phyloP scores from a whole-genome alignment of 306 rosid genomes.

The Cucurbita maxima region DNA sequence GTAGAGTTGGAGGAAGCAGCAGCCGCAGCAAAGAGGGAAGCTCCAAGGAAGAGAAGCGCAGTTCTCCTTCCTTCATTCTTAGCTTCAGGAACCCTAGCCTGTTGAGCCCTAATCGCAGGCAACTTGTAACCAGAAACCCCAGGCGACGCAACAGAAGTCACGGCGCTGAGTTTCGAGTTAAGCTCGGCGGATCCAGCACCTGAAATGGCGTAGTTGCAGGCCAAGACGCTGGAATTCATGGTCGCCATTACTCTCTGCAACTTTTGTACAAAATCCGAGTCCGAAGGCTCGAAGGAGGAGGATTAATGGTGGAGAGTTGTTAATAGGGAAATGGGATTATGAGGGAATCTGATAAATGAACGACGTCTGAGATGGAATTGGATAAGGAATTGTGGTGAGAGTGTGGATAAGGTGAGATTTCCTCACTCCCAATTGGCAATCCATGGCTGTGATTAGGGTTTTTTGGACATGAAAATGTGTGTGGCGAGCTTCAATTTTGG shows the following conservation, averaged over 20 bases:
- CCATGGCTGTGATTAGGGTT: constrained; percentile 6
- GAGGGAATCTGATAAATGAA: constrained; percentile 8
- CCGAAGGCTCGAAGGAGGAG: neutral
- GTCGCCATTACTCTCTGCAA: constrained; percentile 42
- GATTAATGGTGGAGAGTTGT: constrained; percentile 3
- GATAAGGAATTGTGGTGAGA: constrained; percentile 42
- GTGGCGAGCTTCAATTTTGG: constrained; percentile 14
- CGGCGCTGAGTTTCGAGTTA: constrained; percentile 27
- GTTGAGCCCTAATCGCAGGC: constrained; percentile 53
- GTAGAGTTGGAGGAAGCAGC: constrained; percentile 26
- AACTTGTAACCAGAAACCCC: constrained; percentile 17
- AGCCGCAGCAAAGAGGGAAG: constrained; percentile 42
- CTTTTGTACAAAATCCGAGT: neutral
- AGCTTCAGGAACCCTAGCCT: constrained; percentile 15
- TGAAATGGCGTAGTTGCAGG: constrained; percentile 54
- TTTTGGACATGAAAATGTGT: neutral
- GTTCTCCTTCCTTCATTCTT: constrained; percentile 54
- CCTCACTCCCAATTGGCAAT: constrained; percentile 59
- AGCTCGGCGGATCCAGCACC: constrained; percentile 37
- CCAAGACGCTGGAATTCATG: constrained; percentile 67
- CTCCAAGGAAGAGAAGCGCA: constrained; percentile 48
- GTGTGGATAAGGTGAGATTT: constrained; percentile 97
- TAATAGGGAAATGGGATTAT: constrained; percentile 8
- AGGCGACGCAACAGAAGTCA: constrained; percentile 23
- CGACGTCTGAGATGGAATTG: constrained; percentile 12